Evolutionary conservation across 345 rosid species (phyloP), one percentile per base, ranked within the genome.

Genomic region (Laguncularia racemosa): DNA sequence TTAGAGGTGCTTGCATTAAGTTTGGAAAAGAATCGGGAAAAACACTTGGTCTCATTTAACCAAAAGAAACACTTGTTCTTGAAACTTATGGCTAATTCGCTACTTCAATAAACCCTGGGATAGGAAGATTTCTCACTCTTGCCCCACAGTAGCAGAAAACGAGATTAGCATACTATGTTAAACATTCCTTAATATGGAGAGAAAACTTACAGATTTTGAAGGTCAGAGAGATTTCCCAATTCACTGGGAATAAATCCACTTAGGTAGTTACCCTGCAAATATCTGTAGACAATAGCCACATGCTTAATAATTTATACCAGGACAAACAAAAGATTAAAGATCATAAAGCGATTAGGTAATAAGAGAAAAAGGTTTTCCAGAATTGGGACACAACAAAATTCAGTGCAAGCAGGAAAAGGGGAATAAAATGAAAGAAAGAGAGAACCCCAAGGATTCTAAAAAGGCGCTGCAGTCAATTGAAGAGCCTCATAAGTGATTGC

Each of bases 221-320:
- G 95, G 61, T 62, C 73, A 15, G 91, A 66, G 55, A 92, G 67
- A 66, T 83, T 78, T 71, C 93, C 98, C 66, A 92, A 20, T 71
- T 85, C 95, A 71, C 83, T 69, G 28, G 98, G 98, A 64, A 92
- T 78, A 12, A 56, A 48, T 47, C 85, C 97, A 52, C 86, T 83
- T 49, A 92, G 67, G 81, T 86, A 92, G 77, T 93, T 89, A n/a
- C 81, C 76, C 82, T 89, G 96, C 86, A 93, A 68, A 79, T 61
- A 80, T 71, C 97, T 93, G 84, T 48, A 56, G 52, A 64, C 20
- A 18, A 16, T 52, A 47, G 20, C 26, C 13, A 56, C 20, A 15
- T 21, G 44, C 46, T 21, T 14, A 11, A 46, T 15, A 28, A 20
- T n/a, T 28, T 13, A 33, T 17, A 48, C 13, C 44, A 26, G 44